Evolutionary conservation across 2,329 filamentous ascomycete genomes (phyloP).

Genomic region (Venturia pyrina): DNA sequence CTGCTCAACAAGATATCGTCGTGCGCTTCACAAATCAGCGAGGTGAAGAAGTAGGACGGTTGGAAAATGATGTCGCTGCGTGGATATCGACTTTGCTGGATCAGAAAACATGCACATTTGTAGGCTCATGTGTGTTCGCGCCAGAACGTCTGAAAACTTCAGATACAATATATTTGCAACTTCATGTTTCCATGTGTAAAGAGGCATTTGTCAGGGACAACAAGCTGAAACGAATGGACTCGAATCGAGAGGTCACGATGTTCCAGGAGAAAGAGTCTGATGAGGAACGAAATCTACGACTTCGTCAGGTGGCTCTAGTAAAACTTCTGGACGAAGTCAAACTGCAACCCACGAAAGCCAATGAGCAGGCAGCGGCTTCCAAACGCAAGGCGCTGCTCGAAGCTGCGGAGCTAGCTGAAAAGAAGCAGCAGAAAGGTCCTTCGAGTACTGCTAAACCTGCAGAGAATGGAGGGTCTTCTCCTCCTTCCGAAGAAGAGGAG

Average conservation of each 20-base stretch:
- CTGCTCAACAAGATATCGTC: slow-evolving; percentile 64
- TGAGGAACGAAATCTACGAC: slow-evolving; percentile 72
- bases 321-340: slow-evolving; percentile 85
- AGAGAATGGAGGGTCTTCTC: slow-evolving; percentile 39
- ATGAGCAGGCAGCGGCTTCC: slow-evolving; percentile 63
- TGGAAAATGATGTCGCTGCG: slow-evolving; percentile 76
- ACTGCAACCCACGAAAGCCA: slow-evolving; percentile 64
- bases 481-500: slow-evolving; percentile 63
- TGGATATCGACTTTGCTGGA: slow-evolving; percentile 93
- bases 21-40: slow-evolving; percentile 77
- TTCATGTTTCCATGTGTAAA: slow-evolving; percentile 65
- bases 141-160: slow-evolving; percentile 79
- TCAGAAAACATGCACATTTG: slow-evolving; percentile 77
- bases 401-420: slow-evolving; percentile 78
- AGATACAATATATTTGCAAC: slow-evolving; percentile 86
- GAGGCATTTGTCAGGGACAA: slow-evolving; percentile 60
- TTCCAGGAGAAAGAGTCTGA: slow-evolving; percentile 79
- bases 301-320: slow-evolving; percentile 80
- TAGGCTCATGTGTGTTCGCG: slow-evolving; percentile 79
- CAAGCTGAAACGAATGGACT: slow-evolving; percentile 52
- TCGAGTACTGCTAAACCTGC: slow-evolving; percentile 45
- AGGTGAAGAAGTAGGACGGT: slow-evolving; percentile 74
- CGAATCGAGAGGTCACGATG: slow-evolving; percentile 61
- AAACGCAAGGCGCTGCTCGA: slow-evolving; percentile 76
- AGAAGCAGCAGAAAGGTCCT: slow-evolving; percentile 38